Base-by-base conservation (phyloP, 2,329 filamentous ascomycete genomes). In the Ophiobolus disseminans region DNA sequence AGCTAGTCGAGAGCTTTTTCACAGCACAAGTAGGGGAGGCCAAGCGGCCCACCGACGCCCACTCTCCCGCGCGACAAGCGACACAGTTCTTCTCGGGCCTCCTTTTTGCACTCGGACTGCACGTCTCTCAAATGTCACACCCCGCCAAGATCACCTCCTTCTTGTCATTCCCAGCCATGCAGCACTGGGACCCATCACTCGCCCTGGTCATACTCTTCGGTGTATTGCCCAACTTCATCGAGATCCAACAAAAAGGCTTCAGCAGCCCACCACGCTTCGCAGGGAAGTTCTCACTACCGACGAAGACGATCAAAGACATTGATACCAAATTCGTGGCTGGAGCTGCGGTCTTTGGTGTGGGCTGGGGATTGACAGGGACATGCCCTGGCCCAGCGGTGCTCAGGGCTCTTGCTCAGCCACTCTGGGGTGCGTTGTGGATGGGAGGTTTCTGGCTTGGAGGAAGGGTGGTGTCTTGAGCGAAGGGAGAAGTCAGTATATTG, bases 371-470 rank as follows among this genome's bases (percentile, higher is more conserved):
- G 50, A 70, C 66, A 10, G 80, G 80, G 1, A 74, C 78, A 1
- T 82, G 80, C 62, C 80, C 80, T 9, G 80, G 80, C 0, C 79
- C 80, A 7, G 79, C 77, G 0, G 63, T 80, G 13, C 49, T 82
- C 57, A 75, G 78, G 35, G 63, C 75, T 17, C 59, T 78, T 13
- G 59, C 77, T 19, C 77, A 81, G 59, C 79, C 79, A 0, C 52
- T 62, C 2, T 81, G 79, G 79, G 79, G 79, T 3, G 20, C 73
- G 23, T 51, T 73, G 21, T 78, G 78, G 70, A 72, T 81, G 69
- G 62, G 66, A 14, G 79, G 79, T 3, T 81, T 78, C 50, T 74
- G 74, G 65, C 16, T 77, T 14, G 78, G 79, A 4, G 58, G 66
- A 1, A 50, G 28, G 17, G 16, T 38, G 19, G n/a, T 36, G 31